Evolutionary conservation across 2,329 filamentous ascomycete genomes (phyloP), one percentile per base, ranked within the genome.

Genomic region (Venturia oleaginea): DNA sequence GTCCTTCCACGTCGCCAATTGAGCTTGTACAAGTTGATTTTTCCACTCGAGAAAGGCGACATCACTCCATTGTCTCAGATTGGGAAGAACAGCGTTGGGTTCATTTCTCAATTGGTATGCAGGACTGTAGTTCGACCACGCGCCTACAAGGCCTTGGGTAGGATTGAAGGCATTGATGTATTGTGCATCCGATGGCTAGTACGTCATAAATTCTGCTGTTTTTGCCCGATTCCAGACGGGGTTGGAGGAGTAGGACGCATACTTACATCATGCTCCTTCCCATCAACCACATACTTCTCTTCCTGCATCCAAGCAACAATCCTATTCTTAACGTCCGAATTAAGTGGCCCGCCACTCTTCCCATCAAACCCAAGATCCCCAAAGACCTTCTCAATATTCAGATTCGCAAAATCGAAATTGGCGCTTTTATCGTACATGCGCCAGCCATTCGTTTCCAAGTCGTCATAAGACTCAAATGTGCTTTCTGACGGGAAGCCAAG

Each of bases 11-110:
- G 7, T 32, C 4, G 59, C 3, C 27, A 7, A 15, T 13, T 10
- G 7, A 17, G 24, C 15, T 5, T 34, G 2, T 34, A 34, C 27
- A 2, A 57, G 10, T 17, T 57, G 51, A 22, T 34, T 30, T 30
- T 57, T 57, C 60, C 60, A 62, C 24, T 48, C 43, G 13, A 32
- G 22, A 17, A 62, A 62, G 6, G 32, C 43, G 15, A 62, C 60
- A 46, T 62, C 60, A 15, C 7, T 13, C 60, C 60, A 62, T 32
- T 62, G 60, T 19, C 32, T 32, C 24, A 62, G n/a, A 15, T 61
- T 46, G 5, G 59, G 34, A 1, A 27, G 30, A 32, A 61, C 19
- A 11, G 51, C 51, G 7, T 57, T 57, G 6, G 19, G 51, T 19
- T 57, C 27, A n/a, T 57, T 19, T 19, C 15, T 32, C 5, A 34